A percentile compares a stretch with the other conserved stretches of the same genome.
Evolutionary conservation across 352 stramenopile species (phyloP).

Genomic region (Pythium sukuiense): DNA sequence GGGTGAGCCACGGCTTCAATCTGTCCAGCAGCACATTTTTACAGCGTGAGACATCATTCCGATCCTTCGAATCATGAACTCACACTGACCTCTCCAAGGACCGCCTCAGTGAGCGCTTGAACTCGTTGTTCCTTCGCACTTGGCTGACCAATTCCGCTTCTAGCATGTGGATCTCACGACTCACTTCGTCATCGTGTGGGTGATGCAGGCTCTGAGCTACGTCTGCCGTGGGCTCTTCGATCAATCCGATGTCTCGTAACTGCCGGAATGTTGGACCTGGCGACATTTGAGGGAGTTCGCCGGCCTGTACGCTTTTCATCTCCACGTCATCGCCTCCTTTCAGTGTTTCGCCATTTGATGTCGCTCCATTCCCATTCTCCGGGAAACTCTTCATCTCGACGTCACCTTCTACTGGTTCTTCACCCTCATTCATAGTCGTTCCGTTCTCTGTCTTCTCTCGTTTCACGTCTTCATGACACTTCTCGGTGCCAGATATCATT

Average conservation of each 20-base stretch:
- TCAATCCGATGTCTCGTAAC: slow-evolving; percentile 49
- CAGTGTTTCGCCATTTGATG: background rate
- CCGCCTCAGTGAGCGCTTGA: slow-evolving; percentile 54
- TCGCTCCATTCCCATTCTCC: background rate
- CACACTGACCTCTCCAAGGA: slow-evolving; percentile 47
- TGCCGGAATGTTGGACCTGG: background rate
- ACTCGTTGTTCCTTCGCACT: slow-evolving; percentile 55
- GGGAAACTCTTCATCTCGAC: background rate
- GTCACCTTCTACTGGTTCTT: background rate
- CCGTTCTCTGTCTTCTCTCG: background rate
- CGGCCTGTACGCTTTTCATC: background rate
- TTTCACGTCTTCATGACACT: background rate
- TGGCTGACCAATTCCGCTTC: slow-evolving; percentile 43
- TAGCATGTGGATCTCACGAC: slow-evolving; percentile 56
- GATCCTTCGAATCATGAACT: background rate
- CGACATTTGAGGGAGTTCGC: background rate
- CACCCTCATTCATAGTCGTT: background rate
- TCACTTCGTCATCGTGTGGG: slow-evolving; percentile 62
- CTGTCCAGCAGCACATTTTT: slow-evolving; percentile 25
- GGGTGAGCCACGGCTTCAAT: slow-evolving; percentile 63
- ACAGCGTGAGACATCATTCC: slow-evolving; percentile 4
- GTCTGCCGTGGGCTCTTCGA: slow-evolving; percentile 36
- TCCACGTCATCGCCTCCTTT: background rate
- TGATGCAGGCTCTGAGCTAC: slow-evolving; percentile 29
- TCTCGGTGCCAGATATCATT: slow-evolving; percentile 4